Conservation (phyloP, 805 yeast genomes). For the Sungouiozyma ichnusensis region DNA sequence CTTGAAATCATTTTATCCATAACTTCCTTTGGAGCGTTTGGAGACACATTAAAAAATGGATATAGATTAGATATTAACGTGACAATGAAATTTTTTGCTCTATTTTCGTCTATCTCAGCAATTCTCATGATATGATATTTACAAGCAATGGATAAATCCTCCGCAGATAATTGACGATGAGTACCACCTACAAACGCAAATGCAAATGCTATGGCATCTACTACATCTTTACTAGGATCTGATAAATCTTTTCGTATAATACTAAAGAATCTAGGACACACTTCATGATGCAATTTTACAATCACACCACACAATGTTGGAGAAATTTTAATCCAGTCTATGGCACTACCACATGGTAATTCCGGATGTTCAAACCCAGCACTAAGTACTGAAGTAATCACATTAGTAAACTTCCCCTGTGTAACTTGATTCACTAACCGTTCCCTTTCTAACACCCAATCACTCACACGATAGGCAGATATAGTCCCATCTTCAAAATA, state of each 20-base stretch:
- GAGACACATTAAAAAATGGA: constrained; percentile 27
- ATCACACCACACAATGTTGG: constrained; percentile 27
- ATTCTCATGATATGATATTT: constrained; percentile 20
- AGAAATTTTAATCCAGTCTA: constrained; percentile 26
- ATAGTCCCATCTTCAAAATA: constrained; percentile 19
- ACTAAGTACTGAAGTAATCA: constrained; percentile 24
- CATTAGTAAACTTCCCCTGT: constrained; percentile 18
- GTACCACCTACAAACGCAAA: constrained; percentile 28
- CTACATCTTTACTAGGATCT: constrained; percentile 12
- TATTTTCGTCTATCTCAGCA: constrained; percentile 11
- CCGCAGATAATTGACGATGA: constrained; percentile 27
- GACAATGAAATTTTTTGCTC: constrained; percentile 23
- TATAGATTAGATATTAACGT: constrained; percentile 19
- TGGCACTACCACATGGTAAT: constrained; percentile 13
- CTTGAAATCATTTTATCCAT: constrained; percentile 29
- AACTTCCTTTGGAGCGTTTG: constrained; percentile 28
- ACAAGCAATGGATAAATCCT: constrained; percentile 28
- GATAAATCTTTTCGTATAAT: constrained; percentile 11
- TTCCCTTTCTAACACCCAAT: constrained; percentile 21
- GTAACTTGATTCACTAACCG: constrained; percentile 13
- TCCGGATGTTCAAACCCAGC: constrained; percentile 21
- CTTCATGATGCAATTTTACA: constrained; percentile 11
- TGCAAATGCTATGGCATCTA: constrained; percentile 26
- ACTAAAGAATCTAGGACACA: constrained; percentile 14
- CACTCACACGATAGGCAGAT: constrained; percentile 16